Base-by-base conservation (phyloP, 1,284 basidiomycete species). In the Leccinum subspadiceum region DNA sequence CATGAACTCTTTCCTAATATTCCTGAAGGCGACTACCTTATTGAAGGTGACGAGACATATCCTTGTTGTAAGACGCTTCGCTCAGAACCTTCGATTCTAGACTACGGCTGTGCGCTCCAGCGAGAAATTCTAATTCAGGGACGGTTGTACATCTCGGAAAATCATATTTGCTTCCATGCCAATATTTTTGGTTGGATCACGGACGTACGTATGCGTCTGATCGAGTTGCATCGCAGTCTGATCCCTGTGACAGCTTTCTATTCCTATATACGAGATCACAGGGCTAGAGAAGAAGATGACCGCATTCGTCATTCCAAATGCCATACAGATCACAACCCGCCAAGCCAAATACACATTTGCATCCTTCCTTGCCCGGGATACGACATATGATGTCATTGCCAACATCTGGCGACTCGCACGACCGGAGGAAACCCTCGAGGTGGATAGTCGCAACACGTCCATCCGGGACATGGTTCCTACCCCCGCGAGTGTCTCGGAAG, bases 101-200 rank as follows among this genome's bases (percentile, higher is more conserved):
- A 98, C 74, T 99, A 99, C 68, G 96, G 96, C 2, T 99, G 97
- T 73, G 97, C 96, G 0, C 75, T 98, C 12, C 94, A 97, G 70
- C 87, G 95, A 57, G 97, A 99, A 74, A 98, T 99, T 66, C 81
- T 99, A 29, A 92, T 98, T 33, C 96, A 99, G 79, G 96, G 96
- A 3, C 84, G 96, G 3, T 74, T 99, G 56, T 99, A 99, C 76
- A 93, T 99, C 24, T 98, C 96, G 1, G 97, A 99, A 76, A 96
- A 98, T 75, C 96, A 98, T 72, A 84, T 98, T 15, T 98, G 94
- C 77, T 99, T 99, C 80, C 93, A 99, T 70, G 96, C 97, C 22
- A 99, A 98, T 73, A 98, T 99, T 57, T 97, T 99, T 75, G 96
- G 96, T 51, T 99, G 96, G 96, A 91, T 98, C 60, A 98, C 96